Conservation (phyloP, 2,329 filamentous ascomycete species). For the Colletotrichum aenigma region DNA sequence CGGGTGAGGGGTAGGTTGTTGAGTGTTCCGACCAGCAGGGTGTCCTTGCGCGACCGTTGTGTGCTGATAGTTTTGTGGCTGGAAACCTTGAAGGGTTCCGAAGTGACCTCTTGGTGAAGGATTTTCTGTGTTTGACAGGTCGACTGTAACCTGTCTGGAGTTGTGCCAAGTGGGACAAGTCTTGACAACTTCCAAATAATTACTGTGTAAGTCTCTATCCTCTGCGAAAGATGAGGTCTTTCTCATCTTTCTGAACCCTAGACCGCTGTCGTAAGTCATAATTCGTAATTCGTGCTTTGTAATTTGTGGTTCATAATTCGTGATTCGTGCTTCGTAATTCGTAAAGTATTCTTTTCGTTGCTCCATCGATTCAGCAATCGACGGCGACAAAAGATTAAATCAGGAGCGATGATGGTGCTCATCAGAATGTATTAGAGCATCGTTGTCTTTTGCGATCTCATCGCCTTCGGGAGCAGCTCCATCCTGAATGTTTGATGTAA, state of each 20-base stretch:
- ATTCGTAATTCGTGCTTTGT: neutral
- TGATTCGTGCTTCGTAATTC: neutral
- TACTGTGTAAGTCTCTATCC: neutral
- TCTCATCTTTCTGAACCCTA: neutral
- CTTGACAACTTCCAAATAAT: neutral
- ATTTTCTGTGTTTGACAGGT: neutral
- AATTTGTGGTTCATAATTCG: neutral
- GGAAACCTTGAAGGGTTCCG: neutral
- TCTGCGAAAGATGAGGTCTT: neutral
- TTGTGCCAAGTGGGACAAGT: neutral
- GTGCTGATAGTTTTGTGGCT: neutral
- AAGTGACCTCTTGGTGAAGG: neutral
- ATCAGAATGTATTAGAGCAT: neutral
- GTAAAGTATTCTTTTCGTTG: fast-evolving
- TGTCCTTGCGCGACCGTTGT: neutral
- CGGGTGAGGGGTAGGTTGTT: neutral
- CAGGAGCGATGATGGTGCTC: neutral
- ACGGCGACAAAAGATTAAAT: neutral
- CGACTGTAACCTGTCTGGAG: neutral
- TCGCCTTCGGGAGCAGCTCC: neutral
- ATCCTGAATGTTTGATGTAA: fast-evolving
- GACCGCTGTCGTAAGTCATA: neutral
- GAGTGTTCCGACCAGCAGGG: neutral
- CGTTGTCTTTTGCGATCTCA: neutral
- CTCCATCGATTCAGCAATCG: neutral